phyloP scores from a whole-genome alignment of 2,329 filamentous ascomycete genomes.

The Penicillium sp. region DNA sequence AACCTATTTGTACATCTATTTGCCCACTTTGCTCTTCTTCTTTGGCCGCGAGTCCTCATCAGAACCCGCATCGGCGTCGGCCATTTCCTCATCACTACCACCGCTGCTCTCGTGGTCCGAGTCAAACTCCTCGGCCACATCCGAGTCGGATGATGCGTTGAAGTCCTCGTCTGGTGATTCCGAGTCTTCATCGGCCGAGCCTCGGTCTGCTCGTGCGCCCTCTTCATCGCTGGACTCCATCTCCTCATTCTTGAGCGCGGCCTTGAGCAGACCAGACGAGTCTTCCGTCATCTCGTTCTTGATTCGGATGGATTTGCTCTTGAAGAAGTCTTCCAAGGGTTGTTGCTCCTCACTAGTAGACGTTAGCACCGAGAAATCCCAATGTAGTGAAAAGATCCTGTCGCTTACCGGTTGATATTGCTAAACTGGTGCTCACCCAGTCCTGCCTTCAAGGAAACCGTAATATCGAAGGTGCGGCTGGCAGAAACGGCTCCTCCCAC shows the following conservation, averaged over 20 bases:
- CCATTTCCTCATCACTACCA: conserved; percentile 58
- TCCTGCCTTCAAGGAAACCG: conserved; percentile 82
- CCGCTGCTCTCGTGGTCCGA: conserved; percentile 80
- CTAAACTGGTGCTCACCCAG: conserved; percentile 89
- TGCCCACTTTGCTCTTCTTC: conserved; percentile 55
- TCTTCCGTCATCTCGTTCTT: conserved; percentile 99
- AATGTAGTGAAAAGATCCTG: neutral
- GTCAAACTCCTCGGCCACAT: conserved; percentile 95
- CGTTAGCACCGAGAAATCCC: conserved; percentile 17
- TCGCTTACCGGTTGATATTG: conserved; percentile 79
- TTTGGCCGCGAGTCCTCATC: conserved; percentile 50
- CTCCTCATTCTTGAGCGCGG: conserved; percentile 75
- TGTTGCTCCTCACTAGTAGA: conserved; percentile 73
- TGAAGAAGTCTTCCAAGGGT: conserved; percentile 95
- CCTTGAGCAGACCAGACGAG: conserved; percentile 60
- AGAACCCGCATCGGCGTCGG: conserved; percentile 39
- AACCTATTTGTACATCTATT: conserved; percentile 25
- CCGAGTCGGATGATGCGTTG: conserved; percentile 81
- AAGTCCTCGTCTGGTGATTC: conserved; percentile 97
- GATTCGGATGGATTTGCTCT: conserved; percentile 85
- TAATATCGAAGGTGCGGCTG: conserved; percentile 94
- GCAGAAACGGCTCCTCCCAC: conserved; percentile 91
- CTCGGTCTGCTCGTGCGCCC: conserved; percentile 66
- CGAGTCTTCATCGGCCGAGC: conserved; percentile 91
- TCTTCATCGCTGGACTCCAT: conserved; percentile 79